Percentiles rank a stretch among this genome's conserved stretches.
Conservation (phyloP, 2,329 filamentous ascomycete genomes). For the Xylariaceae sp. region DNA sequence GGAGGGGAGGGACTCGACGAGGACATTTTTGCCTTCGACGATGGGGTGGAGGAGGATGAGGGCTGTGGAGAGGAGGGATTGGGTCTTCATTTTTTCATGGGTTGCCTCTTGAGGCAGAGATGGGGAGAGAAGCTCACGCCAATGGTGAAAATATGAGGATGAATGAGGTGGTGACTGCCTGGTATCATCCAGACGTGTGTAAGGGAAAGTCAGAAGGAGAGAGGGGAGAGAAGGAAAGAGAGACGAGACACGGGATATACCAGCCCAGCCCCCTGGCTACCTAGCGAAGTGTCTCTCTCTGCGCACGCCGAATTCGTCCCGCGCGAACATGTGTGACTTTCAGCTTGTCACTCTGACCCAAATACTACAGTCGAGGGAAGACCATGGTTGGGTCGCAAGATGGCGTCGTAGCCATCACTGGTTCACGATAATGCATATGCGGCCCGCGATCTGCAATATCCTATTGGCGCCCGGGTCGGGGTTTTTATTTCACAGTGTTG, state of each 20-base stretch:
- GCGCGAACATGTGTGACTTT: not conserved
- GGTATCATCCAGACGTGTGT: not conserved
- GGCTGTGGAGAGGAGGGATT: slow-evolving; percentile 20
- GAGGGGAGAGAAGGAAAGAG: not conserved
- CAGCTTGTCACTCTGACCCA: not conserved
- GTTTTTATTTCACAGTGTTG: too few relatives aligned
- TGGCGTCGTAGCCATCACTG: not conserved
- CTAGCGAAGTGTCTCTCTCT: not conserved
- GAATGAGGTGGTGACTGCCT: not conserved
- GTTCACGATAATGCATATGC: not conserved
- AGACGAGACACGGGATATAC: not conserved
- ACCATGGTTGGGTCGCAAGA: not conserved
- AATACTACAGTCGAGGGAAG: not conserved
- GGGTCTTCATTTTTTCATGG: slow-evolving; percentile 22
- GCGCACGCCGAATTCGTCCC: not conserved
- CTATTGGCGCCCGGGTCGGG: too few relatives aligned
- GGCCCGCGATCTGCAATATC: not conserved
- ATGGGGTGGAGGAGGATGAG: slow-evolving; percentile 21
- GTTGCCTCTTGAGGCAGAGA: not conserved
- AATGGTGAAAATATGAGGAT: not conserved
- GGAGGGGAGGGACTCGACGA: slow-evolving; percentile 35
- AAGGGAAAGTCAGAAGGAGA: not conserved
- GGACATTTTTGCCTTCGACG: slow-evolving; percentile 24
- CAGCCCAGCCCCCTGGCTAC: not conserved
- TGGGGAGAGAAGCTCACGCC: not conserved